Evolutionary conservation across 176 grass and related monocot species (phyloP), one percentile per base, ranked within the genome.

Genomic region (Oryza coarctata): DNA sequence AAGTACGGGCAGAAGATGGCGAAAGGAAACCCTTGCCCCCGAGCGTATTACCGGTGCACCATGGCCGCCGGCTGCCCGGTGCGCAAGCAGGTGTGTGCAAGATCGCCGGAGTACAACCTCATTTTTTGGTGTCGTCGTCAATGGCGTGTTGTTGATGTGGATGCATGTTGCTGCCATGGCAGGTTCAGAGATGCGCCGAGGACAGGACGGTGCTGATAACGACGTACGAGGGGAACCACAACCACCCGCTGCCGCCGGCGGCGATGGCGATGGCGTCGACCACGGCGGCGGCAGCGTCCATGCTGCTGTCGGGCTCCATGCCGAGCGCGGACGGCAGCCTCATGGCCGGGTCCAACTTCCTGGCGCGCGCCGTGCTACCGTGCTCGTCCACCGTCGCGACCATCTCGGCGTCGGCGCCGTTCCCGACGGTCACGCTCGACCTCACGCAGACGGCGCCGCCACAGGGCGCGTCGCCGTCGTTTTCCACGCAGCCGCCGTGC

Each of bases 1-100:
- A 97, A 97, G 79, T 94, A 97, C 57, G 94, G 94, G 63, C 90
- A 97, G 83, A 97, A 97, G 86, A 94, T 97, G 92, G 90, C 90
- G 9, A 97, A 97, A 78, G 94, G 94, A 52, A 97, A 94, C 31
- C 94, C 94, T 3, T 97, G 90, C 76, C 94, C 94, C 0, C 92
- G 90, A 12, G 90, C 92, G 18, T 97, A 97, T 45, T 97, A 94
- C 88, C 86, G 89, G 4, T 97, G 94, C 88, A 94, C 92, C 76
- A 94, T 97, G 94, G 88, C 92, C 14, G 89, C 85, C 73, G 88
- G 83, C 65, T 97, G 94, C 77, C 88, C 92, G 5, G 94, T 97
- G 12, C 94, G 92, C 47, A 97, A 97, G 80, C 92, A 97, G 83
- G 94, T 97, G 81, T 18, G 31, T 25, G 60, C 18, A 22, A 22